Base-by-base conservation (phyloP, 306 rosid genomes). In the Gillenia trifoliata region DNA sequence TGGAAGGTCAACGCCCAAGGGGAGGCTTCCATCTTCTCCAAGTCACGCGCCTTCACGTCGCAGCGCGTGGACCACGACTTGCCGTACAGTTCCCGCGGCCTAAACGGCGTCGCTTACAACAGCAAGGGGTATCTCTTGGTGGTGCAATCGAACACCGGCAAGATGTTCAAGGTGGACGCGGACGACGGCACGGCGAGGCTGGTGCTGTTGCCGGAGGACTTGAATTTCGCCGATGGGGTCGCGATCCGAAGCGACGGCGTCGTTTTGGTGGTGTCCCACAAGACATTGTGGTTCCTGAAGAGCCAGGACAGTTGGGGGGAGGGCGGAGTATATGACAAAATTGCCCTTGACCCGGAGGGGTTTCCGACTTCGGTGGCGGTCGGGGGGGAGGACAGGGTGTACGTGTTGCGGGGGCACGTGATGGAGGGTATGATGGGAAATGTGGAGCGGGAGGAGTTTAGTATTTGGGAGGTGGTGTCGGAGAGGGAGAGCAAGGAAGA, bases 91-190 rank as follows among this genome's bases (percentile, higher is more conserved):
- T 71, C 0, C 75, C 87, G 84, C 72, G 96, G 98, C 3, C 75
- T 94, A 1, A 91, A 91, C 83, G 98, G 97, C 1, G 55, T 90
- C 12, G 89, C 77, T 76, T 90, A 94, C 86, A 85, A 83, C 79
- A 88, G 84, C 88, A 82, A 85, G 23, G 96, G 94, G 2, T 93
- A 91, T 31, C 80, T 91, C 0, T 49, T 93, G 66, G 97, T 86
- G 87, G 93, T 79, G 65, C 98, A 93, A 66, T 41, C 75, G 75
- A 90, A 90, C 64, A 91, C 98, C n/a, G 95, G 96, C 1, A 91
- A 90, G 87, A 41, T 91, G 83, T 94, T 80, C 67, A 94, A 87
- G 74, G 96, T 94, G 1, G 89, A 87, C 45, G 89, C 45, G 11
- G 87, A 86, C 0, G 89, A 90, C 29, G 95, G 97, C 2, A 73